Percentiles rank a stretch among this genome's conserved stretches.
phyloP scores from a whole-genome alignment of 2,329 filamentous ascomycete genomes.

The Epichloe hybrida region DNA sequence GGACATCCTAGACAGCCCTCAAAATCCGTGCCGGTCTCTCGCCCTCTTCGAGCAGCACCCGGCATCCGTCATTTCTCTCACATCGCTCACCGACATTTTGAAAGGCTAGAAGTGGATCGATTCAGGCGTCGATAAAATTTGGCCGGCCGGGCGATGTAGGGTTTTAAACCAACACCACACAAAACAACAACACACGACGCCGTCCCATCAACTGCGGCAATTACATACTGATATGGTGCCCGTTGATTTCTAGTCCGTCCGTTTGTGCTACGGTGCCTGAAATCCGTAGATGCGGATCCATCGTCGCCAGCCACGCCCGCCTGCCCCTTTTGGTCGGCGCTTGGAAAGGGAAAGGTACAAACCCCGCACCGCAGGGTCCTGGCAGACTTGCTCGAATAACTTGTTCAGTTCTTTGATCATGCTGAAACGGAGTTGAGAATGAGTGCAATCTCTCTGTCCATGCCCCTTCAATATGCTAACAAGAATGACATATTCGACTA shows the following conservation, averaged over 20 bases:
- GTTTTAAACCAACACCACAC: neutral
- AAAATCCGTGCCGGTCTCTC: neutral
- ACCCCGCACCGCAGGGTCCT: neutral
- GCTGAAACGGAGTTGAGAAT: neutral
- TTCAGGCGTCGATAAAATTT: neutral
- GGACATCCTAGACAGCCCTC: neutral
- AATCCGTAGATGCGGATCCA: too few relatives aligned
- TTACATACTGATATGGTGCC: neutral
- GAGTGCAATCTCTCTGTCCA: neutral
- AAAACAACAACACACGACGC: neutral
- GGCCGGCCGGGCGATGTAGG: slow-evolving; percentile 1
- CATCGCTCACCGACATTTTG: slow-evolving; percentile 7
- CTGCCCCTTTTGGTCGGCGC: neutral
- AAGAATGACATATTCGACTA: too few relatives aligned
- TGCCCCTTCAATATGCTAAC: too few relatives aligned
- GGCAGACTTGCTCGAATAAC: neutral
- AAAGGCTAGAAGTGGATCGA: slow-evolving; percentile 1
- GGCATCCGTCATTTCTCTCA: neutral
- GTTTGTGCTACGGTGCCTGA: too few relatives aligned
- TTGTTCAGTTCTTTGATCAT: neutral
- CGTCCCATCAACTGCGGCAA: neutral
- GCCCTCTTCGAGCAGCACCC: neutral
- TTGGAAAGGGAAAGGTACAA: neutral
- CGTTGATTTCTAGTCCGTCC: neutral
- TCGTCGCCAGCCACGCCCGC: neutral